Conservation (phyloP, 768 basidiomycete genomes). For the Hemileccinum impolitum region DNA sequence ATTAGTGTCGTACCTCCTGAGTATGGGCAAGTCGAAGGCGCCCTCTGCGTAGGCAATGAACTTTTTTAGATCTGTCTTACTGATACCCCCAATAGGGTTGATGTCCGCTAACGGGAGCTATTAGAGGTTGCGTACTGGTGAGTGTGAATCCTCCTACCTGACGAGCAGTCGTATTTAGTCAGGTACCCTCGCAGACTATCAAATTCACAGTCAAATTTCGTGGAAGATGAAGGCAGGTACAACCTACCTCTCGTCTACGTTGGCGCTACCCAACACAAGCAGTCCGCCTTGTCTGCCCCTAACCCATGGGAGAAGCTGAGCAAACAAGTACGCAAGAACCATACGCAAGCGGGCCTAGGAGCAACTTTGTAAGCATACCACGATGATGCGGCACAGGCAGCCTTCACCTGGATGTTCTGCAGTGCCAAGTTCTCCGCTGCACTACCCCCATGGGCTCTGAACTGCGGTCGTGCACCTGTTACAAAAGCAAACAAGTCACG, state of each 20-base stretch:
- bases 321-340: constrained; percentile 93
- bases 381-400: not conserved
- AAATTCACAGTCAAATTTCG: not conserved
- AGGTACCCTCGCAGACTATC: constrained; percentile 88
- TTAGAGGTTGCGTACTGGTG: not conserved
- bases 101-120: constrained; percentile 66
- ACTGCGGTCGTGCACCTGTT: constrained; percentile 69
- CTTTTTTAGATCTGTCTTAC: constrained; percentile 94
- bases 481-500: constrained; percentile 80
- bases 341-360: constrained; percentile 83
- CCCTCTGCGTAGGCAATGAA: constrained; percentile 85
- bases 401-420: constrained; percentile 87
- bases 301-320: constrained; percentile 91
- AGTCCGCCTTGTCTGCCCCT: constrained; percentile 81
- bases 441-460: constrained; percentile 83
- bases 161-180: constrained; percentile 97
- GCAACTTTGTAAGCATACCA: not conserved
- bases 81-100: constrained; percentile 97
- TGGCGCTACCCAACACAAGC: constrained; percentile 95
- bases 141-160: constrained; percentile 43
- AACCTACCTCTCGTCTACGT: constrained; percentile 90
- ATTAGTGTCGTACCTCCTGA: constrained; percentile 53
- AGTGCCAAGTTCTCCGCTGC: constrained; percentile 90
- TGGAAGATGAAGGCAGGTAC: not conserved
- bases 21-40: constrained; percentile 81